Percentiles rank a stretch among this genome's conserved stretches.
These are phyloP conservation scores for Capronia epimyces DNA, from an alignment of 2,329 filamentous ascomycete genomes.

Conservation along the genomic window DNA sequence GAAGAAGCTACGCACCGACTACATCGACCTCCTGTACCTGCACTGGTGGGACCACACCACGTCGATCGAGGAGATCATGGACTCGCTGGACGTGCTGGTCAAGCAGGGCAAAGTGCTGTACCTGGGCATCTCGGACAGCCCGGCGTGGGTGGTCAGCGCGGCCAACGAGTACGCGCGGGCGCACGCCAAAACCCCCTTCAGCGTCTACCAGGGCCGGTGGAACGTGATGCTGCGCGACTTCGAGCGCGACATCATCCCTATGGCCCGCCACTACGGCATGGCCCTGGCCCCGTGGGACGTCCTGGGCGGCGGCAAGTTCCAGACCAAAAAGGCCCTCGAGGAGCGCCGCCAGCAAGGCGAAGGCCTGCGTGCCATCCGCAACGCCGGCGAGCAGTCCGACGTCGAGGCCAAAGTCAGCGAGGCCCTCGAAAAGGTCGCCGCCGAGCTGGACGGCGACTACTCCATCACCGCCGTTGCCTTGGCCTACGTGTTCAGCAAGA, in stretches of 20 bases:
- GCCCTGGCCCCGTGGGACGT: slow-evolving; percentile 52
- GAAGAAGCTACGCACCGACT: slow-evolving; percentile 34
- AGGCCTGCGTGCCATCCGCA: slow-evolving; percentile 33
- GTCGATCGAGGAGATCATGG: slow-evolving; percentile 62
- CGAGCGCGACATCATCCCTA: slow-evolving; percentile 62
- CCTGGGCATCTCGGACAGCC: slow-evolving; percentile 43
- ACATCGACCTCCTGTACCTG: slow-evolving; percentile 36
- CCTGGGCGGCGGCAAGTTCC: slow-evolving; percentile 49
- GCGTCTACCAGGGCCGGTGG: slow-evolving; percentile 63
- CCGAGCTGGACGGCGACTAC: slow-evolving; percentile 25
- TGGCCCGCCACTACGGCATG: slow-evolving; percentile 59
- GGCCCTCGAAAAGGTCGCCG: slow-evolving; percentile 21
- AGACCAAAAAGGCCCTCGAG: slow-evolving; percentile 38
- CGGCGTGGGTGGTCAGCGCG: slow-evolving; percentile 37
- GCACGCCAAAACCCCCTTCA: slow-evolving; percentile 63
- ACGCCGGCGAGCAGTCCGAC: background rate
- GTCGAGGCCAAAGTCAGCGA: slow-evolving; percentile 19
- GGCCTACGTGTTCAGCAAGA: slow-evolving; percentile 50
- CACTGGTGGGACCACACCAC: slow-evolving; percentile 59
- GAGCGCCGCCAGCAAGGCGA: slow-evolving; percentile 27
- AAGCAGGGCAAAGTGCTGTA: slow-evolving; percentile 59
- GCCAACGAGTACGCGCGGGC: slow-evolving; percentile 56
- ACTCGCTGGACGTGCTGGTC: slow-evolving; percentile 58
- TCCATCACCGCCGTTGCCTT: slow-evolving; percentile 36
- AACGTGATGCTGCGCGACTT: slow-evolving; percentile 58